phyloP scores from a whole-genome alignment of 768 basidiomycete genomes.

The Leccinum ochraceum region DNA sequence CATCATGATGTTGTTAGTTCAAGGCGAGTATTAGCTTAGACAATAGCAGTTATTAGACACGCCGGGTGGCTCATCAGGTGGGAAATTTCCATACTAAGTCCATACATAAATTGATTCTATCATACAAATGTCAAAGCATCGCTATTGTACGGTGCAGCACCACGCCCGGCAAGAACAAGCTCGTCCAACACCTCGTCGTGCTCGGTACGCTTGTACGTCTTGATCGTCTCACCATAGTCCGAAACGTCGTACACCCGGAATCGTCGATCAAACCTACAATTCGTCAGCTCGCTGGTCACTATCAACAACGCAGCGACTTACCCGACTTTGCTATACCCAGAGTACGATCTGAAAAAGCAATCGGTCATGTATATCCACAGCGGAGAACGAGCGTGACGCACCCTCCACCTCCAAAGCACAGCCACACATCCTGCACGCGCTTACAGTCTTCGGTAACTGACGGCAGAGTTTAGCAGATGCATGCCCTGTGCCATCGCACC shows the following conservation, averaged over 20 bases:
- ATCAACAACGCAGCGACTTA: slow-evolving; percentile 31
- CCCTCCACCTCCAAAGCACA: slow-evolving; percentile 89
- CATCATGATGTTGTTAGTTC: slow-evolving; percentile 17
- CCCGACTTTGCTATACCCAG: slow-evolving; percentile 80
- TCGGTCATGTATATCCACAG: not conserved
- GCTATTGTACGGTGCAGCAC: slow-evolving; percentile 39
- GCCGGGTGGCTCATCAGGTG: slow-evolving; percentile 19
- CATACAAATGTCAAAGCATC: not conserved
- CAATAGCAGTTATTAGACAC: no score
- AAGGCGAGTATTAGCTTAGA: not conserved
- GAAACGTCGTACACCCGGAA: slow-evolving; percentile 88
- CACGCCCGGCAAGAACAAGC: slow-evolving; percentile 57
- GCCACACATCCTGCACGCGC: slow-evolving; percentile 84
- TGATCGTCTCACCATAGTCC: slow-evolving; percentile 89
- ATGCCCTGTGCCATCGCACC: not conserved
- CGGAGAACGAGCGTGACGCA: slow-evolving; percentile 35
- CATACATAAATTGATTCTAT: not conserved
- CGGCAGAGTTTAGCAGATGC: slow-evolving; percentile 16
- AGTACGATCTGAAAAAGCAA: slow-evolving; percentile 59
- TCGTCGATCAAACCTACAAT: slow-evolving; percentile 77
- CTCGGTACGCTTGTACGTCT: slow-evolving; percentile 83
- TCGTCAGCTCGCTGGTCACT: not conserved
- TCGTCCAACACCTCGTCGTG: slow-evolving; percentile 66
- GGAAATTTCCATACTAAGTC: slow-evolving; percentile 16
- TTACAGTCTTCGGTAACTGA: slow-evolving; percentile 87